Conservation (phyloP, 257 asterid genomes). For the Rauvolfia tetraphylla region DNA sequence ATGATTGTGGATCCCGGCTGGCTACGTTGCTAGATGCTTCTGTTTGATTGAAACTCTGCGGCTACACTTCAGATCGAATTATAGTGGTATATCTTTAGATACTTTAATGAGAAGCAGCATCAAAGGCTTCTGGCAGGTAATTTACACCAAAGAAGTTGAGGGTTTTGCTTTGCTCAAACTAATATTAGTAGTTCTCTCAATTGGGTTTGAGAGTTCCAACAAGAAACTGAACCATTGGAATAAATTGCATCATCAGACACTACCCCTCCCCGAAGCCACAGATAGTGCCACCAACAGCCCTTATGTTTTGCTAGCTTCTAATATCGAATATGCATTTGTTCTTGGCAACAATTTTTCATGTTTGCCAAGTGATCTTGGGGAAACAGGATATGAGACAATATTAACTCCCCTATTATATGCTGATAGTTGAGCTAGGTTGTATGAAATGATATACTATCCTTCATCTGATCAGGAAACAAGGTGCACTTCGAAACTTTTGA, state of each 20-base stretch:
- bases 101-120: constrained; percentile 48
- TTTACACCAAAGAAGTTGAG: constrained; percentile 31
- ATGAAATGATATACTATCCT: background rate
- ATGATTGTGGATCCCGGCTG: constrained; percentile 81
- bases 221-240: background rate
- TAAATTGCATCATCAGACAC: background rate
- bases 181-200: constrained; percentile 5
- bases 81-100: constrained; percentile 52
- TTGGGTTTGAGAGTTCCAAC: background rate
- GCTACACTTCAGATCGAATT: constrained; percentile 55
- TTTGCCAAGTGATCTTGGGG: background rate
- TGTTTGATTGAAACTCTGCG: constrained; percentile 62
- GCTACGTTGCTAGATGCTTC: constrained; percentile 84
- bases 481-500: background rate
- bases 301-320: background rate
- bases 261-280: background rate
- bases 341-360: background rate
- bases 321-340: background rate
- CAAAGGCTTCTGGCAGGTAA: constrained; percentile 65
- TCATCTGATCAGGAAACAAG: background rate
- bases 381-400: background rate
- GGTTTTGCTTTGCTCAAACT: background rate
- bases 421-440: background rate
- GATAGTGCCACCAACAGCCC: background rate
- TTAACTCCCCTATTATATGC: background rate